These are phyloP conservation scores for Fraxinus dipetala DNA, from an alignment of 305 asterid genomes.

Conservation along the genomic window DNA sequence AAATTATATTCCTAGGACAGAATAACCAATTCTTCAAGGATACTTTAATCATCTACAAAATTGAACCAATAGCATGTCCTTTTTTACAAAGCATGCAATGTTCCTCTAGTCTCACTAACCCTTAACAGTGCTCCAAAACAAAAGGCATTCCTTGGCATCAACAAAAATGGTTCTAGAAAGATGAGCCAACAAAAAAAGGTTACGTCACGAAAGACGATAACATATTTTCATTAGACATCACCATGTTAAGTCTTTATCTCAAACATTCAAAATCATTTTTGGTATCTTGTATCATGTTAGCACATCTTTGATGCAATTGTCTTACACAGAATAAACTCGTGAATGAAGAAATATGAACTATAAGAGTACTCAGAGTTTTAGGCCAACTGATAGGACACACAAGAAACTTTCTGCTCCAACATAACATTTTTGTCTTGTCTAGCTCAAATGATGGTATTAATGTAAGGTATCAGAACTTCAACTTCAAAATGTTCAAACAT, in stretches of 20 bases:
- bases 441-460: not conserved
- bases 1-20: not conserved
- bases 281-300: not conserved
- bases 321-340: not conserved
- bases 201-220: not conserved
- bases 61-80: not conserved
- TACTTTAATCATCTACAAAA: not conserved
- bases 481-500: not conserved
- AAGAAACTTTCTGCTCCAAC: not conserved
- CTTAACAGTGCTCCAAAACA: not conserved
- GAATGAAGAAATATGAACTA: not conserved
- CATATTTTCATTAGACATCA: not conserved
- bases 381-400: not conserved
- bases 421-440: not conserved
- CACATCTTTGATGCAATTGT: not conserved
- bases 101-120: not conserved
- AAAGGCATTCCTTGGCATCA: not conserved
- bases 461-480: not conserved
- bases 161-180: not conserved
- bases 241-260: not conserved
- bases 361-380: not conserved
- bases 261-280: not conserved
- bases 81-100: not conserved
- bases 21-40: not conserved
- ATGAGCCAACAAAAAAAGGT: not conserved